phyloP scores from a whole-genome alignment of 257 asterid species.

The Paulownia fortunei region DNA sequence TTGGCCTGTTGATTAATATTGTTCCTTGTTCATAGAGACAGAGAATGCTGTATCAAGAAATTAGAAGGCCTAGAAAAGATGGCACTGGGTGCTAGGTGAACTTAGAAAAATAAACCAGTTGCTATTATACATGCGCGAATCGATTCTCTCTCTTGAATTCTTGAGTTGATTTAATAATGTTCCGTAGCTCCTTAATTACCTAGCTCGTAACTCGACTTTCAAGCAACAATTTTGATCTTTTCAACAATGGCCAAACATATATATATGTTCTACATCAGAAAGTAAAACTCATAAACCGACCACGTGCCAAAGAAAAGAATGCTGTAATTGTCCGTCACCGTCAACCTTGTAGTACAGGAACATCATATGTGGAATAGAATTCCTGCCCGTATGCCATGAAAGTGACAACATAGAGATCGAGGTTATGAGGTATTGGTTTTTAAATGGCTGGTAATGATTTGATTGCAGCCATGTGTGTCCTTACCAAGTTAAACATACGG shows the following conservation, averaged over 20 bases:
- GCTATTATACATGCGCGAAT: too few relatives aligned
- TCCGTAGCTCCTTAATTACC: too few relatives aligned
- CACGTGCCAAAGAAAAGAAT: background rate
- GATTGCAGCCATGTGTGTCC: background rate
- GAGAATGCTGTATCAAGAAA: background rate
- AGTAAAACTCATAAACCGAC: background rate
- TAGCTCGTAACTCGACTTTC: too few relatives aligned
- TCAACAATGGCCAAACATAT: too few relatives aligned
- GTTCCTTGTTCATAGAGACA: too few relatives aligned
- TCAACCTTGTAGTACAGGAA: background rate
- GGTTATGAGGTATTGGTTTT: background rate
- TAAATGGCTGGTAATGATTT: background rate
- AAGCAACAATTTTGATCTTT: too few relatives aligned
- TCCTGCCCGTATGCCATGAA: background rate
- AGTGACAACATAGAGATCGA: background rate
- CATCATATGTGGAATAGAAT: background rate
- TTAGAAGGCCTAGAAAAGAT: background rate
- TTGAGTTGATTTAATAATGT: too few relatives aligned
- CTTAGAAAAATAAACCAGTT: background rate
- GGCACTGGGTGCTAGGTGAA: background rate
- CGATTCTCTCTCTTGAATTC: too few relatives aligned
- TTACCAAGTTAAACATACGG: too few relatives aligned
- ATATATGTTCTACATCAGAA: too few relatives aligned
- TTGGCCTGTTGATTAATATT: too few relatives aligned
- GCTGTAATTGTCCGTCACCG: background rate